phyloP scores from a whole-genome alignment of 768 basidiomycete genomes.

The Lyophyllum shimeji region DNA sequence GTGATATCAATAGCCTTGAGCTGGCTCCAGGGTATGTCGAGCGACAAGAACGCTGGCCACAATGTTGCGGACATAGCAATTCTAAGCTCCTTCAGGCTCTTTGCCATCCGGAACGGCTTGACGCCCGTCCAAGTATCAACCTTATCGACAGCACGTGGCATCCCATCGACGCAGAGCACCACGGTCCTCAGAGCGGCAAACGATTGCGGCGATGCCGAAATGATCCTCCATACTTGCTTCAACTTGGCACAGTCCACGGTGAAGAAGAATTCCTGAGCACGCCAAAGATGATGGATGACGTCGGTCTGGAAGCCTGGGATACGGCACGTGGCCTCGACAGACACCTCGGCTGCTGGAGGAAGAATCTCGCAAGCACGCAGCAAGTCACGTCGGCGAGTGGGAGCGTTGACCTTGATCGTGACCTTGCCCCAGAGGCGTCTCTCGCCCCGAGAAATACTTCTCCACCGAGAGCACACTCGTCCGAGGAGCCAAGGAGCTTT shows the following conservation, averaged over 20 bases:
- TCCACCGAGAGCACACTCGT: constrained; percentile 11
- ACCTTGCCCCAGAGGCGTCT: constrained; percentile 5
- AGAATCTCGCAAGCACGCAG: constrained; percentile 7
- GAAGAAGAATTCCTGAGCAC: constrained; percentile 3
- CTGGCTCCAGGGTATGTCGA: neutral
- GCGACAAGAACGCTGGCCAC: neutral
- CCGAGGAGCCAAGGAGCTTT: constrained; percentile 10
- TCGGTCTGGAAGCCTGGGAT: neutral
- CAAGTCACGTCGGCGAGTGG: neutral
- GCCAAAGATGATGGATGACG: constrained; percentile 7
- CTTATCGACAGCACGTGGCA: neutral
- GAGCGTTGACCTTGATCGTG: neutral
- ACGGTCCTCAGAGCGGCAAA: constrained; percentile 1
- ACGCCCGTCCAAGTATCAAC: neutral
- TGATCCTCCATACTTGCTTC: neutral
- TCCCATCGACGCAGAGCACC: neutral
- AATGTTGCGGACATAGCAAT: neutral
- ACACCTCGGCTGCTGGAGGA: neutral
- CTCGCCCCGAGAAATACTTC: constrained; percentile 6
- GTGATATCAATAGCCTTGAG: constrained; percentile 7
- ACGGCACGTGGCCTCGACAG: neutral
- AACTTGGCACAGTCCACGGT: constrained; percentile 2
- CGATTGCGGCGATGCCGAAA: neutral
- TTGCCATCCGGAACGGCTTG: constrained; percentile 1
- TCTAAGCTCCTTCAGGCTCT: neutral